A percentile compares a stretch with the other conserved stretches of the same genome.
Evolutionary conservation across 2,329 filamentous ascomycete genomes (phyloP).

Genomic region (Amauroascus niger): DNA sequence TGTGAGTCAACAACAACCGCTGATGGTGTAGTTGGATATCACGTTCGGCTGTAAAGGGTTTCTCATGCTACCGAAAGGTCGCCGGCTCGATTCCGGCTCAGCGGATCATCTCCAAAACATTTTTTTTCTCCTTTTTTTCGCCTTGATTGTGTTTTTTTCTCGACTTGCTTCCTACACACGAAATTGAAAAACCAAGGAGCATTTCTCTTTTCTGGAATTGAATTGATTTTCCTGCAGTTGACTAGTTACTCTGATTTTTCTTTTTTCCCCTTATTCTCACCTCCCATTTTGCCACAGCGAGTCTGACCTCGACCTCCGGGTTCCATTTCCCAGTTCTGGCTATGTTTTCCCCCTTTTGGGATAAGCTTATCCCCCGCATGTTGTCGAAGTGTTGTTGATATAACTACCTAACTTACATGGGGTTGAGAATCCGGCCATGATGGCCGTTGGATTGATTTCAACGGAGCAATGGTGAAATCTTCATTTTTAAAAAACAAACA

Average conservation of each 20-base stretch:
- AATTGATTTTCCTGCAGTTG: no score
- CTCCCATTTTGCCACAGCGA: no score
- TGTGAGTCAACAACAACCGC: constrained; percentile 1
- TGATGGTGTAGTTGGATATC: constrained; percentile 14
- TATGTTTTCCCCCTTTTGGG: neutral
- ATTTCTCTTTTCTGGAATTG: no score
- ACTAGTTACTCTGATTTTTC: no score
- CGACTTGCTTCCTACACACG: no score
- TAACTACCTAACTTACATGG: neutral
- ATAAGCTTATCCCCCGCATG: no score
- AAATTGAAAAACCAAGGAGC: no score
- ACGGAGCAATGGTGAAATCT: neutral
- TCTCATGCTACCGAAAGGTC: constrained; percentile 13
- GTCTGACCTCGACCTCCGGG: neutral
- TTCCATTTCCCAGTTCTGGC: neutral
- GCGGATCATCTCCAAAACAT: constrained; percentile 1
- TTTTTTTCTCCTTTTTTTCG: constrained; percentile 4
- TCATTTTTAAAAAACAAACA: neutral
- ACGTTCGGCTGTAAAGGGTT: constrained; percentile 13
- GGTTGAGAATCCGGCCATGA: neutral
- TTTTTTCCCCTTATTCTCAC: neutral
- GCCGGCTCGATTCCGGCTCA: constrained; percentile 13
- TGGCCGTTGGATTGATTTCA: neutral
- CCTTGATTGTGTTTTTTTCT: neutral
- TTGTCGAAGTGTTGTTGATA: no score